These are phyloP conservation scores for Poa pratensis DNA, from an alignment of 176 grass and related monocot genomes.

Conservation along the genomic window DNA sequence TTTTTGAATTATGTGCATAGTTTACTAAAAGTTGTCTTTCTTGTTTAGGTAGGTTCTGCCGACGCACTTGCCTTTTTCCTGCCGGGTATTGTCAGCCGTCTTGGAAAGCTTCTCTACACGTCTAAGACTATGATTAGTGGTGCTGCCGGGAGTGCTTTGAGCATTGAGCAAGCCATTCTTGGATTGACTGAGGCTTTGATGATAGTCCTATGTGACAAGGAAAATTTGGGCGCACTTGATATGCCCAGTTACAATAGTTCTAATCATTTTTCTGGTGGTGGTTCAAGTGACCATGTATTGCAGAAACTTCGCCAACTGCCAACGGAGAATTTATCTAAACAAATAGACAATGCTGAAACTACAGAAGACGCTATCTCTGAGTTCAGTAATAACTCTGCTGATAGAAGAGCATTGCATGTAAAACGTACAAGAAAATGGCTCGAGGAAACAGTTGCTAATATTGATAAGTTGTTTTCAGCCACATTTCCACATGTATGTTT, in stretches of 20 bases:
- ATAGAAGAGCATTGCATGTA: slow-evolving; percentile 57
- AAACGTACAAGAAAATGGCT: slow-evolving; percentile 83
- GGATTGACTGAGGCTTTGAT: slow-evolving; percentile 83
- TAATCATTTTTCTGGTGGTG: background rate
- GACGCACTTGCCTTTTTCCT: slow-evolving; percentile 95
- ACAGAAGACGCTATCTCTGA: slow-evolving; percentile 2
- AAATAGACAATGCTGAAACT: slow-evolving; percentile 41
- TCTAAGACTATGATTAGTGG: slow-evolving; percentile 75
- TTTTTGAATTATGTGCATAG: slow-evolving; percentile 29
- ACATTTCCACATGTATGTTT: slow-evolving; percentile 80
- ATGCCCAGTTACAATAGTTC: slow-evolving; percentile 33
- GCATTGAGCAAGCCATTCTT: slow-evolving; percentile 79
- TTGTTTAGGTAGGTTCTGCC: slow-evolving; percentile 84
- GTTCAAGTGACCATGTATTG: slow-evolving; percentile 76
- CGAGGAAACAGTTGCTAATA: slow-evolving; percentile 73
- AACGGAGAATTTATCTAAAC: slow-evolving; percentile 35
- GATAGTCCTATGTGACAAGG: slow-evolving; percentile 82
- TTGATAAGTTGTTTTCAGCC: slow-evolving; percentile 82
- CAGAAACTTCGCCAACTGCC: slow-evolving; percentile 82
- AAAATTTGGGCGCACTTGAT: slow-evolving; percentile 57
- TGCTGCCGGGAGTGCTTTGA: slow-evolving; percentile 78
- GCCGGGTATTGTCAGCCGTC: slow-evolving; percentile 85
- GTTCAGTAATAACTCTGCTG: slow-evolving; percentile 40
- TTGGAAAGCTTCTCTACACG: slow-evolving; percentile 79
- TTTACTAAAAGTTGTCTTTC: slow-evolving; percentile 39